These are phyloP conservation scores for Lactarius quietus DNA, from an alignment of 768 basidiomycete species.

Conservation along the genomic window DNA sequence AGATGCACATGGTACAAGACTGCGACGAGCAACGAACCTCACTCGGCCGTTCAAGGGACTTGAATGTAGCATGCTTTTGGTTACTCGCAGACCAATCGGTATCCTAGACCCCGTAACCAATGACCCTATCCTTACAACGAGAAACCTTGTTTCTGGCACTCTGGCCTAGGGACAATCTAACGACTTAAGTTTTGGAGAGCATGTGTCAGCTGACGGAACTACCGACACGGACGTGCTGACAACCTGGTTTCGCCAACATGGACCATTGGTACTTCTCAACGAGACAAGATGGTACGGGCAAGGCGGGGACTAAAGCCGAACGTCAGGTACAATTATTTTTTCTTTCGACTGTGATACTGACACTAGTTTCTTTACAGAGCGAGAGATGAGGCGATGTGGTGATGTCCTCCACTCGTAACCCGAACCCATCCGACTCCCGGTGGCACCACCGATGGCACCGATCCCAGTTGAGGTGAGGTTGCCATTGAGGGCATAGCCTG, in stretches of 20 bases:
- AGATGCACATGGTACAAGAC: neutral
- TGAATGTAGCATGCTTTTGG: neutral
- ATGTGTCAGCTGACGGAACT: neutral
- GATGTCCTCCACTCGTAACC: neutral
- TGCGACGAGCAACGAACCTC: neutral
- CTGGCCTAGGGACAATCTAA: neutral
- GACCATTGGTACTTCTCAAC: neutral
- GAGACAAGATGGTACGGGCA: neutral
- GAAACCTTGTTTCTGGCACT: neutral
- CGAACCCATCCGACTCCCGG: neutral
- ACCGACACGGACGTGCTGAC: too few relatives aligned
- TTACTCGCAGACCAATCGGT: neutral
- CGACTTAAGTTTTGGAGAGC: neutral
- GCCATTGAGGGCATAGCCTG: neutral
- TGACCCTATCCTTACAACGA: neutral
- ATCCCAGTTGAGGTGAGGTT: neutral
- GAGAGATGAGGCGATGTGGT: neutral
- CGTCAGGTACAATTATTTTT: neutral
- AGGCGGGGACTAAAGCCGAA: neutral
- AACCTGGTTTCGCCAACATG: neutral
- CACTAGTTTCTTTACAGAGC: neutral
- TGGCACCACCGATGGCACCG: neutral
- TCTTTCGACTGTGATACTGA: neutral
- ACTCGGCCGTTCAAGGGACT: neutral
- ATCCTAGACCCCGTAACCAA: neutral